Evolutionary conservation across 2,329 filamentous ascomycete species (phyloP), one percentile per base, ranked within the genome.

Genomic region (Xylaria multiplex): DNA sequence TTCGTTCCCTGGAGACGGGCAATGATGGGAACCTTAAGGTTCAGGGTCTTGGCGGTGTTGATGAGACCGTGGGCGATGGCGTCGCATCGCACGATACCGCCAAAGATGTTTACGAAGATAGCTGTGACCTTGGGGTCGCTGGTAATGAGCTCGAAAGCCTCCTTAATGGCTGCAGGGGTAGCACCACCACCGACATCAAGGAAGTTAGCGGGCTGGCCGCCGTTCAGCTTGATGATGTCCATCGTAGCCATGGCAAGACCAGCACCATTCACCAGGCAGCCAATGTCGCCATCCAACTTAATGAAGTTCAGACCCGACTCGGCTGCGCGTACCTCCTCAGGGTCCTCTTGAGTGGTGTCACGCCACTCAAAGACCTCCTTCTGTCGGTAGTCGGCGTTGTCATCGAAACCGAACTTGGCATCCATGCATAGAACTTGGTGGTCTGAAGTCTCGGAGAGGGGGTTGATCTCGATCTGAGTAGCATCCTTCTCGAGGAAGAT

Each of bases 211-310:
- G 96, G 96, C 78, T 89, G 86, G 71, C 96, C 96, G 75, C 96
- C 96, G 84, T 98, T 99, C 70, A 99, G 89, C 90, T 99, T 98
- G 88, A 99, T 99, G 82, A 99, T 98, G 82, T 99, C 96, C 96
- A 99, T 99, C 80, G 96, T 99, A 70, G 96, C 96, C 96, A 99
- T 99, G 83, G 96, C 96, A 73, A 99, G 91, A 85, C 96, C 96
- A 77, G 96, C 96, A 80, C 96, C 96, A 85, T 99, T 99, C 85
- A 99, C 96, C 75, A 98, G 87, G 86, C 96, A 99, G 82, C 96
- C 96, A 80, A 99, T 99, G 80, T 99, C 96, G 80, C 96, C 96
- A 79, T 98, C 96, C 69, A 99, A 91, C 89, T 99, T 99, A 88
- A 99, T 99, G 86, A 99, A 99, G 90, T 99, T 99, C 74, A 99